Evolutionary conservation across 495 filamentous ascomycete species (phyloP).

Genomic region (Chaetomidium leptoderma): DNA sequence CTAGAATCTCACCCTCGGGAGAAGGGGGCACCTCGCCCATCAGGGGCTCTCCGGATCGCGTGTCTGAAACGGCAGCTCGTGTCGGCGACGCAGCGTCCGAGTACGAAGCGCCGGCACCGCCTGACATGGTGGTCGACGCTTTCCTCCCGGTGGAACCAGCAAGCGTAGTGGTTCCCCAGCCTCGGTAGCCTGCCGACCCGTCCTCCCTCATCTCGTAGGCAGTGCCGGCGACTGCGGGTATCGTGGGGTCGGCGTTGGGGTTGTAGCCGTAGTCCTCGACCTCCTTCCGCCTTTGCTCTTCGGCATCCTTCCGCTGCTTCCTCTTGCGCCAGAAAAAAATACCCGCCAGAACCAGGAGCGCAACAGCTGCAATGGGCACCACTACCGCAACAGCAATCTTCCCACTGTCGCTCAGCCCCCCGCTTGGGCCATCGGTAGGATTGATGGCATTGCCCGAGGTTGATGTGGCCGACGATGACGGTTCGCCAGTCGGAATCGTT

Average conservation of each 20-base stretch:
- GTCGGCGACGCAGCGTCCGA: conserved; percentile 75
- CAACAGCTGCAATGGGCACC: conserved; percentile 85
- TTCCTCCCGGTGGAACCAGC: conserved; percentile 72
- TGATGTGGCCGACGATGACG: conserved; percentile 24
- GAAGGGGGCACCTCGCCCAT: conserved; percentile 54
- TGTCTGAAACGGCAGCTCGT: conserved; percentile 64
- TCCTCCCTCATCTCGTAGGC: conserved; percentile 67
- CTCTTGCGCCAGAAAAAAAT: conserved; percentile 84
- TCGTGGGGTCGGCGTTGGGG: conserved; percentile 84
- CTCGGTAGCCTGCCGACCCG: conserved; percentile 73
- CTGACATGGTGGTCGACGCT: conserved; percentile 81
- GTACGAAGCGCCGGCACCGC: conserved; percentile 60
- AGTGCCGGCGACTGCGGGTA: conserved; percentile 59
- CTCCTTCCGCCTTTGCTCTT: conserved; percentile 85
- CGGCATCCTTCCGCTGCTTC: conserved; percentile 76
- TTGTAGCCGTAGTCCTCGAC: conserved; percentile 96
- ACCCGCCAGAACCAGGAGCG: conserved; percentile 67
- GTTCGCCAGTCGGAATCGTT: background rate
- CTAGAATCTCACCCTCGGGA: conserved; percentile 63
- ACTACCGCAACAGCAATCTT: conserved; percentile 92
- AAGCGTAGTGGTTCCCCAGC: conserved; percentile 82
- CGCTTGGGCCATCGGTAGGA: conserved; percentile 32
- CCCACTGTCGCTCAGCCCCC: conserved; percentile 40
- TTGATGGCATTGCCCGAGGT: conserved; percentile 30
- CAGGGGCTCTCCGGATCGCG: conserved; percentile 65